Conservation (phyloP, 768 basidiomycete species). For the Lentinula edodes region DNA sequence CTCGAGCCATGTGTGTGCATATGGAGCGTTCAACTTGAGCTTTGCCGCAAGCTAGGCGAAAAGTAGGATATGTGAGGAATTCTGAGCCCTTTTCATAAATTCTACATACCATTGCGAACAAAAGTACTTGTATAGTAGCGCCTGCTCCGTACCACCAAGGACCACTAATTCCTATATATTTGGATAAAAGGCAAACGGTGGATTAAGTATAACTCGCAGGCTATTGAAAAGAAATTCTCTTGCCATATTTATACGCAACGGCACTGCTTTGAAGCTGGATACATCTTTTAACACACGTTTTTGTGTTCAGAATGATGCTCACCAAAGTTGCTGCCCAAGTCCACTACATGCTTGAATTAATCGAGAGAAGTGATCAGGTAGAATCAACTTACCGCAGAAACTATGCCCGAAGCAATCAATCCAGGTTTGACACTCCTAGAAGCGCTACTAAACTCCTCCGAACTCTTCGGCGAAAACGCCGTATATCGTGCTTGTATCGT, state of each 20-base stretch:
- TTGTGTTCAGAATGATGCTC: conserved; percentile 7
- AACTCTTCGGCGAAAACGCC: conserved; percentile 66
- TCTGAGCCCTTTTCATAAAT: background rate
- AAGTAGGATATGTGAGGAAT: background rate
- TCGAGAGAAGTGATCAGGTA: background rate
- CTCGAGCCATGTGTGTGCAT: conserved; percentile 85
- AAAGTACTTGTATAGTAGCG: conserved; percentile 40
- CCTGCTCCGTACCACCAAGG: conserved; percentile 82
- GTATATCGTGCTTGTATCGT: conserved; percentile 84
- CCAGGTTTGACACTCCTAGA: conserved; percentile 86
- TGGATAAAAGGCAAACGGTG: background rate
- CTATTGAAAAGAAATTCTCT: background rate
- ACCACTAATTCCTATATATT: conserved; percentile 59
- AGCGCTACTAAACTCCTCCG: conserved; percentile 82
- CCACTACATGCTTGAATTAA: conserved; percentile 6
- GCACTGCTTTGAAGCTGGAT: conserved; percentile 71
- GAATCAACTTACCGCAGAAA: conserved; percentile 47
- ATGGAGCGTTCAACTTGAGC: conserved; percentile 86
- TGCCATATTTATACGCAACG: conserved; percentile 77
- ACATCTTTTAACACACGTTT: background rate
- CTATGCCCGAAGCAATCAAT: conserved; percentile 88
- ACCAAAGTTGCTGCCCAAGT: conserved; percentile 63
- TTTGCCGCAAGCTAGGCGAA: conserved; percentile 71
- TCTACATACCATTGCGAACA: conserved; percentile 77
- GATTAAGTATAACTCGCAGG: too few relatives aligned